These are phyloP conservation scores for Fusarium sp. DNA, from an alignment of 2,329 filamentous ascomycete genomes.

Conservation along the genomic window DNA sequence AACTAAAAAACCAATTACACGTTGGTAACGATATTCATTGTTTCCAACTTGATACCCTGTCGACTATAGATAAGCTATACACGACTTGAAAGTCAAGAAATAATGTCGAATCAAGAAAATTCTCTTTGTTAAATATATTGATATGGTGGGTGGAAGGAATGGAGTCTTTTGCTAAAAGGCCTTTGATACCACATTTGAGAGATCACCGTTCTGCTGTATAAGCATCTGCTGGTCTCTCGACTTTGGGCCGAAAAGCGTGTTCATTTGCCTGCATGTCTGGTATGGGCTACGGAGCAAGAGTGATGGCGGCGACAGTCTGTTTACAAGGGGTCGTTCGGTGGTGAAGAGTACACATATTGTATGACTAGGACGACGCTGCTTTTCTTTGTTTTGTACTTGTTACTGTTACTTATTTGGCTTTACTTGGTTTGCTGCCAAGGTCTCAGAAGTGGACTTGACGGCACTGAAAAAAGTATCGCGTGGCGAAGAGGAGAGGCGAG, in stretches of 20 bases:
- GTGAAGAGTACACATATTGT: conserved; percentile 41
- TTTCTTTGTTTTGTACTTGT: conserved; percentile 31
- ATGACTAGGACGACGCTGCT: conserved; percentile 43
- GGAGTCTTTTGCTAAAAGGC: conserved; percentile 42
- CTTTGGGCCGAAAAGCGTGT: conserved; percentile 51
- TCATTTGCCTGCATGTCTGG: conserved; percentile 53
- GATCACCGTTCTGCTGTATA: conserved; percentile 45
- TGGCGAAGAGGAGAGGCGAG: conserved; percentile 11
- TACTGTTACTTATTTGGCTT: conserved; percentile 32
- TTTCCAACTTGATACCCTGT: conserved; percentile 34
- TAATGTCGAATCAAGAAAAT: conserved; percentile 39
- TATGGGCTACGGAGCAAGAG: conserved; percentile 45
- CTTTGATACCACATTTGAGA: conserved; percentile 43
- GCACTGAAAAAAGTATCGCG: conserved; percentile 7
- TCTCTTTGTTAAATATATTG: conserved; percentile 42
- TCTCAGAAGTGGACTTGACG: background rate
- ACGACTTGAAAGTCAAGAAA: conserved; percentile 35
- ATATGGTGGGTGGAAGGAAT: conserved; percentile 40
- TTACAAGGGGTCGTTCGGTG: conserved; percentile 26
- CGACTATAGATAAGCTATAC: conserved; percentile 30
- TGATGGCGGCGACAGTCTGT: conserved; percentile 40
- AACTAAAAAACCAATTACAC: conserved; percentile 50
- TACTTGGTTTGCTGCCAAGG: conserved; percentile 6
- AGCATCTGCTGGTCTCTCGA: conserved; percentile 45
- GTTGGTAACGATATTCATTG: conserved; percentile 28